Conservation (phyloP, 2,329 filamentous ascomycete genomes). For the Rhynchosporium secalis region DNA sequence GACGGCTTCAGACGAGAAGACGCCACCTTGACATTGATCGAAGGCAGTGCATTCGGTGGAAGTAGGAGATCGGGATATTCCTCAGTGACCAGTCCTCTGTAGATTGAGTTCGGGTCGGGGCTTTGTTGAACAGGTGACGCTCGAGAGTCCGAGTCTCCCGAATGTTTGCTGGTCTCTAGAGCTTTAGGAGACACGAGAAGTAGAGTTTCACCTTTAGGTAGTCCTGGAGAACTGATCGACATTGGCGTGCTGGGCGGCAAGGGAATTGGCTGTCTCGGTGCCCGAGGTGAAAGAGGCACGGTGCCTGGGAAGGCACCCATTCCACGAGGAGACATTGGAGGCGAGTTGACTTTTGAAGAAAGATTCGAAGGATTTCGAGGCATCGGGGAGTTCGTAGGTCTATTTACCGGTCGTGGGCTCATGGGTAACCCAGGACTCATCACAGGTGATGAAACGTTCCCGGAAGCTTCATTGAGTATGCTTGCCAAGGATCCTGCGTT, state of each 20-base stretch:
- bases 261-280: constrained; percentile 71
- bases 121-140: constrained; percentile 36
- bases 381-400: constrained; percentile 59
- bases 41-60: constrained; percentile 83
- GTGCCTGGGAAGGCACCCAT: constrained; percentile 47
- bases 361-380: constrained; percentile 50
- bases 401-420: constrained; percentile 56
- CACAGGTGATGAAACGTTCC: constrained; percentile 46
- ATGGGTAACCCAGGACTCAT: constrained; percentile 61
- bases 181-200: constrained; percentile 46
- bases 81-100: constrained; percentile 76
- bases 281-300: constrained; percentile 68
- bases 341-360: constrained; percentile 54
- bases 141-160: constrained; percentile 30
- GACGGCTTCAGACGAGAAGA: constrained; percentile 96
- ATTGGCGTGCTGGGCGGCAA: constrained; percentile 69
- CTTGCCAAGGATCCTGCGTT: constrained; percentile 53
- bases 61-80: constrained; percentile 85
- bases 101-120: constrained; percentile 56
- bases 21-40: constrained; percentile 81
- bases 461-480: constrained; percentile 45
- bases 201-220: constrained; percentile 38
- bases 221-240: constrained; percentile 53
- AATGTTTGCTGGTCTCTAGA: constrained; percentile 43
- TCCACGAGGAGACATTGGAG: constrained; percentile 66